Percentiles rank a stretch among this genome's conserved stretches.
These are phyloP conservation scores for Dryas alaskensis DNA, from an alignment of 306 rosid genomes.

Conservation along the genomic window DNA sequence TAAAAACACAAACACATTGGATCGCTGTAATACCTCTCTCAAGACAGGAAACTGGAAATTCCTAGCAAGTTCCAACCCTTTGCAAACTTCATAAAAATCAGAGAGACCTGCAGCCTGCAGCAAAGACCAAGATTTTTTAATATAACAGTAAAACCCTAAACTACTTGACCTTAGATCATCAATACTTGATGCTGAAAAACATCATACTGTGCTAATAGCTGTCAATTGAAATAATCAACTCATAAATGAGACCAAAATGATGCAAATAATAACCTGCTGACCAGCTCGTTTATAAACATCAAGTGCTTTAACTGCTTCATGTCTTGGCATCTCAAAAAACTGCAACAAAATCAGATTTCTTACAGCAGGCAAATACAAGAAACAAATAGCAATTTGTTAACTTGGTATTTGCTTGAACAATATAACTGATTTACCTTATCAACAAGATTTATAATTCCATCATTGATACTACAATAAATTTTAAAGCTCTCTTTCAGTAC, in stretches of 20 bases:
- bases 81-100: slow-evolving; percentile 89
- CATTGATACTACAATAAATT: slow-evolving; percentile 79
- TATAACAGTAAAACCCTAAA: neutral
- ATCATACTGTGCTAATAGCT: neutral
- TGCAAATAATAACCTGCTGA: slow-evolving; percentile 65
- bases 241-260: neutral
- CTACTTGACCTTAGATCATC: neutral
- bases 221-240: neutral
- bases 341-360: slow-evolving; percentile 32
- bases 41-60: slow-evolving; percentile 95
- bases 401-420: slow-evolving; percentile 13
- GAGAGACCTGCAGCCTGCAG: slow-evolving; percentile 81
- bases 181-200: neutral
- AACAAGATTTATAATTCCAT: slow-evolving; percentile 97
- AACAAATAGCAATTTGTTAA: slow-evolving; percentile 6
- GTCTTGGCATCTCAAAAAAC: slow-evolving; percentile 99
- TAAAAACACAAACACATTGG: slow-evolving; percentile 10
- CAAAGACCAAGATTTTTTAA: slow-evolving; percentile 23
- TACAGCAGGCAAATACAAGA: slow-evolving; percentile 10
- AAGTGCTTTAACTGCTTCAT: slow-evolving; percentile 87
- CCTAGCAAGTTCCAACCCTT: slow-evolving; percentile 95
- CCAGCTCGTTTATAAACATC: slow-evolving; percentile 96
- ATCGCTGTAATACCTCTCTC: slow-evolving; percentile 62
- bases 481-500: slow-evolving; percentile 99
- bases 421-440: slow-evolving; percentile 68